These are phyloP conservation scores for Debaryomycetaceae sp. DNA, from an alignment of 1,139 yeast genomes.

Conservation along the genomic window DNA sequence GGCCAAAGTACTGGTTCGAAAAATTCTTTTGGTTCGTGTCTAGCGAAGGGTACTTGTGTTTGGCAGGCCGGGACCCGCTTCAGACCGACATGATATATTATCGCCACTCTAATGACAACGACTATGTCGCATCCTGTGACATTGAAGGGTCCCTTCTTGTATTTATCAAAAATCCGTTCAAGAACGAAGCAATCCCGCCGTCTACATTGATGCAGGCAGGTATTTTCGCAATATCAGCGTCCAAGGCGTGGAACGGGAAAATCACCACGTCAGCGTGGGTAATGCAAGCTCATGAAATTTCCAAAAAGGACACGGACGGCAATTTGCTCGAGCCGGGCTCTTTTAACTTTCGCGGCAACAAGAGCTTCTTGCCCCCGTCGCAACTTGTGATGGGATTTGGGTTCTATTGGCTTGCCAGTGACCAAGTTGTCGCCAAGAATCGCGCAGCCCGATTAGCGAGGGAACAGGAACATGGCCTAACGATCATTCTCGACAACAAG, in stretches of 20 bases:
- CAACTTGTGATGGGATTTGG: conserved; percentile 88
- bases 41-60: conserved; percentile 76
- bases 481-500: conserved; percentile 26
- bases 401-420: conserved; percentile 62
- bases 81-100: conserved; percentile 80
- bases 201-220: conserved; percentile 88
- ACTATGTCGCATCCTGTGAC: conserved; percentile 66
- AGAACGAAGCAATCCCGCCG: conserved; percentile 60
- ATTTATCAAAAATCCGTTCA: conserved; percentile 65
- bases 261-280: conserved; percentile 79
- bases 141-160: conserved; percentile 66
- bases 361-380: conserved; percentile 65
- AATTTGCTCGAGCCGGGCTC: conserved; percentile 55
- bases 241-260: conserved; percentile 86
- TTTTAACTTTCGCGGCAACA: conserved; percentile 46
- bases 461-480: conserved; percentile 38
- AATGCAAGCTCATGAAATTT: conserved; percentile 52
- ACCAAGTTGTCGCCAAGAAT: conserved; percentile 35
- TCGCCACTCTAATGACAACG: conserved; percentile 65
- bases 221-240: conserved; percentile 65
- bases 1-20: conserved; percentile 84
- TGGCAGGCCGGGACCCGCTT: conserved; percentile 77
- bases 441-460: conserved; percentile 22
- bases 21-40: conserved; percentile 89
- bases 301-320: conserved; percentile 59